Evolutionary conservation across 495 filamentous ascomycete genomes (phyloP), one percentile per base, ranked within the genome.

Genomic region (Lasiosphaeriaceae sp.): DNA sequence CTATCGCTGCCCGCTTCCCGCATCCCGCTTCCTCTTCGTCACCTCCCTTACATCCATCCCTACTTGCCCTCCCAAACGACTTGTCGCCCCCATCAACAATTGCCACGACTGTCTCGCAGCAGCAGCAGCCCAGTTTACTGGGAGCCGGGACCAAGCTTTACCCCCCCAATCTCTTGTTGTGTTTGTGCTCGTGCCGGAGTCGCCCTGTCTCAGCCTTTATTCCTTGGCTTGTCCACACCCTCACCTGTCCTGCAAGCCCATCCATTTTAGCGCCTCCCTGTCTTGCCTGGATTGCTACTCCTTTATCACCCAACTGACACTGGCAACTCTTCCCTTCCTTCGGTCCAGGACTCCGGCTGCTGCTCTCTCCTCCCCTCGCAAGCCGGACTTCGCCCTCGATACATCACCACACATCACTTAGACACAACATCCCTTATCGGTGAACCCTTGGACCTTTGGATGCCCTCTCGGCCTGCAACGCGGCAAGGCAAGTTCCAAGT

Each of bases 191-290:
- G 24, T 22, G 22, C 35, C 52, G 24, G 35, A 46, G 19, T 46
- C 35, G 55, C 44, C 47, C 22, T 56, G 52, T 60, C 48, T 56
- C 58, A 53, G 48, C 54, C 58, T 60, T 60, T 56, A 50, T 60
- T 47, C 19, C 45, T 22, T 47, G 19, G 20, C 24, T 29, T 50
- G 24, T 31, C 39, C 47, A 50, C 47, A 12, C 47, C 21, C 22
- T 11, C 20, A 14, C 19, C 17, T 47, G 17, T 47, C 24, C 47
- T 43, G 20, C 47, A 34, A 50, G 46, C 54, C 53, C 21, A 34
- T 29, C 56, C 19, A 21, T 47, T 23, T 43, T 29, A 48, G 44
- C 56, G 21, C n/a, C 56, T 53, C 56, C 49, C 34, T 59, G 45
- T 20, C 44, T 49, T 31, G 2, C 47, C 17, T 34, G 5, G 14